These are phyloP conservation scores for Fonsecaea nubica DNA, from an alignment of 2,329 filamentous ascomycete species.

Conservation along the genomic window DNA sequence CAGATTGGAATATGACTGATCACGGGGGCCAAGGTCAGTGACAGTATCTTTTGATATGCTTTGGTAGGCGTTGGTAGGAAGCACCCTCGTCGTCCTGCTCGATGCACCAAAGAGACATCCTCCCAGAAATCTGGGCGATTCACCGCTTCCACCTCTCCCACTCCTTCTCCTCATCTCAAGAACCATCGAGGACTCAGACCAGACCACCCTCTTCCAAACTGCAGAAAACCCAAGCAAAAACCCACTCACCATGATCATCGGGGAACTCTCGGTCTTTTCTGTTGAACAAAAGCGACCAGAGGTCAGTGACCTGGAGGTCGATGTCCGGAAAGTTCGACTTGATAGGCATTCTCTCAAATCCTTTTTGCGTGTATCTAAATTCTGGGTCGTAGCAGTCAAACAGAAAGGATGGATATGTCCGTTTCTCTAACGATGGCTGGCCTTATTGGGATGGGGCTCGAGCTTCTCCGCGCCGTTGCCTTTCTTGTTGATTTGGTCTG, in stretches of 20 bases:
- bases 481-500: too few relatives aligned
- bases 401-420: background rate
- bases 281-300: conserved; percentile 81
- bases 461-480: too few relatives aligned
- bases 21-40: background rate
- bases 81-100: too few relatives aligned
- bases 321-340: conserved; percentile 69
- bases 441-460: too few relatives aligned
- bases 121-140: too few relatives aligned
- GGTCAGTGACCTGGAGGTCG: conserved; percentile 73
- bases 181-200: too few relatives aligned
- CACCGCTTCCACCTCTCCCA: too few relatives aligned
- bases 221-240: background rate
- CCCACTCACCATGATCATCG: conserved; percentile 71
- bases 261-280: conserved; percentile 68
- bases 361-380: too few relatives aligned
- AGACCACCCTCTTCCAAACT: background rate
- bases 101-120: too few relatives aligned
- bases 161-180: too few relatives aligned
- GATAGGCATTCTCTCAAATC: conserved; percentile 67
- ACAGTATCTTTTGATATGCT: background rate
- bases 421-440: background rate
- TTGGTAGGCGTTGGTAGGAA: background rate
- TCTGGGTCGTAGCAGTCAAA: background rate
- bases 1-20: conserved; percentile 78